phyloP scores from a whole-genome alignment of 768 basidiomycete genomes.

The Psilocybe azurescens region DNA sequence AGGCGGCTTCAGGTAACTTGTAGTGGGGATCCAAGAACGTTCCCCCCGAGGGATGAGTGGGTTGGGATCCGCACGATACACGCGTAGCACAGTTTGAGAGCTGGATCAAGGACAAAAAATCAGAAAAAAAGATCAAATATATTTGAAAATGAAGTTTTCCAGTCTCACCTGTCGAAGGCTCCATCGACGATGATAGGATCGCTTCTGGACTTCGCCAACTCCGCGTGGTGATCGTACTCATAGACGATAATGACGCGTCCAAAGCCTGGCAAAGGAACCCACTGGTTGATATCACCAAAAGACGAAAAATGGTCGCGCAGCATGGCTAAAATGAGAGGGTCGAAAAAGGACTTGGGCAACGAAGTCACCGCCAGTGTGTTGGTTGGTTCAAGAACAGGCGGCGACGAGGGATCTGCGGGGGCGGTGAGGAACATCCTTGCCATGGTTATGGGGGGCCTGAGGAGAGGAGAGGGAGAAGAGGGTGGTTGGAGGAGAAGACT shows the following conservation, averaged over 20 bases:
- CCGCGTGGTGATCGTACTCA: slow-evolving; percentile 62
- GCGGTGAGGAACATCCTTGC: slow-evolving; percentile 16
- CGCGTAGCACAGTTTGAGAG: slow-evolving; percentile 57
- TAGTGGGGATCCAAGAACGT: slow-evolving; percentile 39
- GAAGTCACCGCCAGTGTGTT: slow-evolving; percentile 88
- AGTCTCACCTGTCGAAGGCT: slow-evolving; percentile 52
- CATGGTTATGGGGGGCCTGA: slow-evolving; percentile 15
- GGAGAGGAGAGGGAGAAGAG: slow-evolving; percentile 2
- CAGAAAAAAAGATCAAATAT: background rate
- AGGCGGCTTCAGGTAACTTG: slow-evolving; percentile 78
- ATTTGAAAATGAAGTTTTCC: slow-evolving; percentile 10
- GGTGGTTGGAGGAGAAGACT: background rate
- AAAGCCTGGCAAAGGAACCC: slow-evolving; percentile 88
- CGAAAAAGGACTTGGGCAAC: slow-evolving; percentile 80
- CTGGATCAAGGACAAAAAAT: slow-evolving; percentile 36
- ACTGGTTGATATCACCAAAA: slow-evolving; percentile 86
- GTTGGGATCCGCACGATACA: slow-evolving; percentile 77
- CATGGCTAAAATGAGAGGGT: slow-evolving; percentile 66
- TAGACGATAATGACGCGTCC: slow-evolving; percentile 86
- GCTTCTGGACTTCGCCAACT: slow-evolving; percentile 66
- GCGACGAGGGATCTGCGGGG: slow-evolving; percentile 27
- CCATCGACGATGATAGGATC: slow-evolving; percentile 68
- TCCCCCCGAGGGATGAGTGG: slow-evolving; percentile 50
- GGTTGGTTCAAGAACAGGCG: slow-evolving; percentile 45
- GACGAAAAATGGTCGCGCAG: slow-evolving; percentile 73